Conservation (phyloP, 148 eudicot species). For the Rhododendron mucronatum region DNA sequence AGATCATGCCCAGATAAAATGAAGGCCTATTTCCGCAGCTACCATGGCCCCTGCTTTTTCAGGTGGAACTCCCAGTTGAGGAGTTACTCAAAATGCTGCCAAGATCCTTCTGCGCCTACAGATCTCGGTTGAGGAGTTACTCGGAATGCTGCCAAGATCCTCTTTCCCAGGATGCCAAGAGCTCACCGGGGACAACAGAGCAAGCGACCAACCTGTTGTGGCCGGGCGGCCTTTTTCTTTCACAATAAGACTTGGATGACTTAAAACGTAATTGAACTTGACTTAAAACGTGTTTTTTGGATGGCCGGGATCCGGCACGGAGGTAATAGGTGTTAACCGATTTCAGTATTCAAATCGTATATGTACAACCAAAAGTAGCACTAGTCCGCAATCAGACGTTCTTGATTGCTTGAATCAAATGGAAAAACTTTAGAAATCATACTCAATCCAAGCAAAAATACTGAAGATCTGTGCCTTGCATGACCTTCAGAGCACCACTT, state of each 20-base stretch:
- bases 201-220: background rate
- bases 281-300: background rate
- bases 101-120: background rate
- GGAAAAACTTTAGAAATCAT: background rate
- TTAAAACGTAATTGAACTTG: too few species aligned
- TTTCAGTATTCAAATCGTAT: background rate
- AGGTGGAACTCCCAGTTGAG: background rate
- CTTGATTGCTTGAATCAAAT: background rate
- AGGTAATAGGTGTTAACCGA: background rate
- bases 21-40: background rate
- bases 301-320: background rate
- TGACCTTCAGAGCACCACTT: slow-evolving; percentile 28
- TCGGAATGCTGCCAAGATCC: too few species aligned
- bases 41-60: too few species aligned
- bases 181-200: background rate
- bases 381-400: background rate
- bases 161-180: background rate
- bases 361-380: slow-evolving; percentile 1
- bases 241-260: background rate
- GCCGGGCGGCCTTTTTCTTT: background rate
- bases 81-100: background rate
- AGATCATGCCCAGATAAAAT: background rate
- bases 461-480: background rate
- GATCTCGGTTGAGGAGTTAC: too few species aligned
- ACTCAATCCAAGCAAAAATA: background rate